Percentiles rank a stretch among this genome's conserved stretches.
phyloP scores from a whole-genome alignment of 345 rosid species.

The Camelina hispida region DNA sequence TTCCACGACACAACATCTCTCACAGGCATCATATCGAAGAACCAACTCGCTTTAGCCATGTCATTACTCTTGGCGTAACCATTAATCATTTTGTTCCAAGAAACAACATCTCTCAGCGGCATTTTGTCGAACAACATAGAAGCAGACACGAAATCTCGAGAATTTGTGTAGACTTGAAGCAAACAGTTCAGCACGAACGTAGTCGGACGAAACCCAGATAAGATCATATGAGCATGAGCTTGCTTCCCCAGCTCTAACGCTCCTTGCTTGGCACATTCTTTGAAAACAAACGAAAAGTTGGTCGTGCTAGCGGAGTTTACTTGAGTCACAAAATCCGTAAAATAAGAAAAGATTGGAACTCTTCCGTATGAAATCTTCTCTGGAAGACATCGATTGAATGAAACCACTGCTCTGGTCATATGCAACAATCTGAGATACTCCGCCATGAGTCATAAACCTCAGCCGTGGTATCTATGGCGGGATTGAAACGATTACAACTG shows the following conservation, averaged over 20 bases:
- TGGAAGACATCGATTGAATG: background rate
- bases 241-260: conserved; percentile 64
- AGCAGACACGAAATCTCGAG: conserved; percentile 56
- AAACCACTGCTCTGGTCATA: conserved; percentile 34
- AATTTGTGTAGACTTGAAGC: conserved; percentile 62
- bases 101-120: conserved; percentile 64
- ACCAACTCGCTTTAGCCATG: conserved; percentile 53
- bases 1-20: conserved; percentile 92
- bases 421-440: conserved; percentile 37
- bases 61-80: conserved; percentile 60
- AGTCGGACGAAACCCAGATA: conserved; percentile 75
- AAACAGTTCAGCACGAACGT: conserved; percentile 74
- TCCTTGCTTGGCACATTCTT: conserved; percentile 61
- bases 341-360: conserved; percentile 37
- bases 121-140: conserved; percentile 68
- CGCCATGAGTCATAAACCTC: conserved; percentile 30
- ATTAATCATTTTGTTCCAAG: conserved; percentile 73
- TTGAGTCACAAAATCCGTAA: conserved; percentile 44
- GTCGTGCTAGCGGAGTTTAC: conserved; percentile 47
- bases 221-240: conserved; percentile 78
- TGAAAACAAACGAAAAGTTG: conserved; percentile 66
- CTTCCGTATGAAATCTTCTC: conserved; percentile 17
- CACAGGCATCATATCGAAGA: conserved; percentile 62
- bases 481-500: conserved; percentile 10
- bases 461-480: conserved; percentile 27